A percentile compares a stretch with the other conserved stretches of the same genome.
These are phyloP conservation scores for Dipteronia sinensis DNA, from an alignment of 345 rosid species.

Conservation along the genomic window DNA sequence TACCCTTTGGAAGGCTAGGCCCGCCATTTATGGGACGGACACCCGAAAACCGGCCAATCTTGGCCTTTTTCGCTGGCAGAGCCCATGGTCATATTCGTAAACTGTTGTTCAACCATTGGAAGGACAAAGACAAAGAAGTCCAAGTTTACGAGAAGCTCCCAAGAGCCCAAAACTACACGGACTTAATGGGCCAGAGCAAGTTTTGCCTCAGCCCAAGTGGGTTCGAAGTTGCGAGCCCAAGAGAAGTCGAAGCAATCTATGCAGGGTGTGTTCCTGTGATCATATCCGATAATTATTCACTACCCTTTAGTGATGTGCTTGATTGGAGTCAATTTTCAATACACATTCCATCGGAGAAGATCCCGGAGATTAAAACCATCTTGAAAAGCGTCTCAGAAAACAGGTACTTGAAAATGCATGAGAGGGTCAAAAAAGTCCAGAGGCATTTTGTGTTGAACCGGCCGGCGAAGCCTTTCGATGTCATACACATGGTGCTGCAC, in stretches of 20 bases:
- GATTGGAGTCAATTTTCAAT: constrained; percentile 50
- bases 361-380: constrained; percentile 43
- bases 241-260: constrained; percentile 46
- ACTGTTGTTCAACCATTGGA: constrained; percentile 38
- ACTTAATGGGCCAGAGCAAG: constrained; percentile 40
- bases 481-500: constrained; percentile 52
- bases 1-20: constrained; percentile 18
- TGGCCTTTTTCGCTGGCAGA: constrained; percentile 57
- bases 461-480: constrained; percentile 55
- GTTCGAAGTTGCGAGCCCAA: constrained; percentile 57
- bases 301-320: constrained; percentile 54
- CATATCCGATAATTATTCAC: constrained; percentile 43
- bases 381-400: constrained; percentile 28
- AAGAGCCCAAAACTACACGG: constrained; percentile 31
- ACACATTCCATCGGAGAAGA: constrained; percentile 40
- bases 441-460: constrained; percentile 47
- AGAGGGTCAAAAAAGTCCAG: constrained; percentile 38
- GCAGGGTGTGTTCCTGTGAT: constrained; percentile 55
- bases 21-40: constrained; percentile 23
- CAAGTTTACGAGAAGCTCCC: constrained; percentile 48
- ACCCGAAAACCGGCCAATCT: constrained; percentile 29
- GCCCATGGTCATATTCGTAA: constrained; percentile 45
- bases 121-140: constrained; percentile 45
- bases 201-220: constrained; percentile 65
- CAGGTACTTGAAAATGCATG: constrained; percentile 39